Percentiles rank a stretch among this genome's conserved stretches.
Evolutionary conservation across 495 filamentous ascomycete species (phyloP).

Genomic region (Sphaerosporella brunnea): DNA sequence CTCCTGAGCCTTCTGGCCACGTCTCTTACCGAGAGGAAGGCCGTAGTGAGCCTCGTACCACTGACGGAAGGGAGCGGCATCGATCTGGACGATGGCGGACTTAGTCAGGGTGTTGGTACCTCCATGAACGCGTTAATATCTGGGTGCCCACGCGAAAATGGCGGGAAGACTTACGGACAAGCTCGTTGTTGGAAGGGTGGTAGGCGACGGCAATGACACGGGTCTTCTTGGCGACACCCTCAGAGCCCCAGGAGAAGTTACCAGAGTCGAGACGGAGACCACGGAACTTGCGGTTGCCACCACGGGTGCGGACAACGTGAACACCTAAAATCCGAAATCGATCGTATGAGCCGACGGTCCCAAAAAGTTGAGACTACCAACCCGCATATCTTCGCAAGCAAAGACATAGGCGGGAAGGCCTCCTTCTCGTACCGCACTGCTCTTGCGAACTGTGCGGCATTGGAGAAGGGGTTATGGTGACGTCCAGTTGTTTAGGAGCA

Average conservation of each 20-base stretch:
- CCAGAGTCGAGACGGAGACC: conserved; percentile 95
- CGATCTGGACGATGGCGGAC: conserved; percentile 94
- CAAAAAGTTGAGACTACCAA: conserved; percentile 13
- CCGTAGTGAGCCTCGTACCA: conserved; percentile 99
- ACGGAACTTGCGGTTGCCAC: conserved; percentile 98
- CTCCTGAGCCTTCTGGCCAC: conserved; percentile 57
- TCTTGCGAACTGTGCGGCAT: too few relatives aligned
- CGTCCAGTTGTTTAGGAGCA: conserved; percentile 21
- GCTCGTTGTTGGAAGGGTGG: conserved; percentile 99
- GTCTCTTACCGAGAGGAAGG: conserved; percentile 64
- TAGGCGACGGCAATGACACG: conserved; percentile 94
- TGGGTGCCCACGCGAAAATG: background rate
- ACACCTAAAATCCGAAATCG: conserved; percentile 33
- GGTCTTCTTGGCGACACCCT: conserved; percentile 92
- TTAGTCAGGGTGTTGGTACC: conserved; percentile 96
- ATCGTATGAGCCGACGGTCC: background rate
- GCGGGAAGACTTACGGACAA: conserved; percentile 46
- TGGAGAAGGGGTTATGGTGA: conserved; percentile 24
- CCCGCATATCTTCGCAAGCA: conserved; percentile 5
- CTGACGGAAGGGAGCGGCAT: conserved; percentile 95
- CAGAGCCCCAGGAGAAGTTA: conserved; percentile 98
- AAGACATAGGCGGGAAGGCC: conserved; percentile 15
- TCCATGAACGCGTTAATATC: conserved; percentile 4
- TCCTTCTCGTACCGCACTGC: conserved; percentile 18
- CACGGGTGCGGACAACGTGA: conserved; percentile 95